Evolutionary conservation across 768 basidiomycete species (phyloP), one percentile per base, ranked within the genome.

Genomic region (Arthromyces matolae): DNA sequence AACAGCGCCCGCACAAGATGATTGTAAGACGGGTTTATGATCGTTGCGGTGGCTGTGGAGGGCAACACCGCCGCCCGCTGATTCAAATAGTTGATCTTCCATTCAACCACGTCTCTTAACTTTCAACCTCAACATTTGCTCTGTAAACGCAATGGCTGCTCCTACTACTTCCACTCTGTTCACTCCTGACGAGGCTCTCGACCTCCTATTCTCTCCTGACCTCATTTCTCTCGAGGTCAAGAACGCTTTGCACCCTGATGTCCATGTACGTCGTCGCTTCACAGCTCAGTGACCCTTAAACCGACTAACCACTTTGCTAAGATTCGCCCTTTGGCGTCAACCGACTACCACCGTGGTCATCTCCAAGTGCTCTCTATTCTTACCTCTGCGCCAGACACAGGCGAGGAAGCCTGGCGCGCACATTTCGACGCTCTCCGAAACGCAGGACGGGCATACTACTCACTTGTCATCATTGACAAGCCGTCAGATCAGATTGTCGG

Each of bases 301-400:
- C 12, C 13, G 24, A 42, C 22, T 31, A 22, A 19, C 20, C 29
- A 39, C 25, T 46, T 19, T 9, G 31, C 2, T 28, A 47, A 96
- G 94, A 81, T 97, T 19, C 92, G 96, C 40, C 96, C 96, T 0
- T 76, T 99, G 16, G 82, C 92, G 0, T 81, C 83, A 19, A 83
- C 86, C 5, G 96, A 99, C 73, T 80, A 93, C 69, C 59, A 60
- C 5, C 81, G 92, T 27, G 84, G 85, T 3, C 93, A 97, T 65
- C 81, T 98, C 54, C 63, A 77, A n/a, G 81, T 96, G 20, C 85
- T 98, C 57, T 72, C 75, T 7, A 81, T 96, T 23, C 82, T 99
- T 52, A 78, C 78, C 3, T 79, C 86, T 23, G 79, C 81, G 16
- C 79, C 85, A 4, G 81, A 84, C 64, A 76, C 81, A 8, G 78